These are phyloP conservation scores for Thamnidium elegans DNA, from an alignment of 192 early-diverging fungal species.

Conservation along the genomic window DNA sequence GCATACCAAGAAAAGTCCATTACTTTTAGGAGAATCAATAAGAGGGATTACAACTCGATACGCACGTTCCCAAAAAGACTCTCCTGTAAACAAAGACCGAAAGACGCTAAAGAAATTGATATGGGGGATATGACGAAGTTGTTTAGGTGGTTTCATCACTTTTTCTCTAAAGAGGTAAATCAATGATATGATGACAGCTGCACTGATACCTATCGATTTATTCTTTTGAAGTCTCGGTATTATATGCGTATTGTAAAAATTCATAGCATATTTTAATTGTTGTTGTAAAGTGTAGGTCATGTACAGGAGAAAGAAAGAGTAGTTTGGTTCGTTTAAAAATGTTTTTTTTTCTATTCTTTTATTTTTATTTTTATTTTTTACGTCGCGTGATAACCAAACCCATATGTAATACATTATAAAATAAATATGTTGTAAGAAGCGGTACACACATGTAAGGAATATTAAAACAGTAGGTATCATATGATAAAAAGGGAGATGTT, in stretches of 20 bases:
- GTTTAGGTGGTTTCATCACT: background rate
- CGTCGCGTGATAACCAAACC: no score
- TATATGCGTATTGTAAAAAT: no score
- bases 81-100: background rate
- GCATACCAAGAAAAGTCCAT: constrained; percentile 2
- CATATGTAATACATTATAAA: no score
- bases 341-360: background rate
- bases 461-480: no score
- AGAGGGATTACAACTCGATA: background rate
- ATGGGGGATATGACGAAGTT: background rate
- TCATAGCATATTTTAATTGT: no score
- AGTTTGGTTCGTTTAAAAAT: background rate
- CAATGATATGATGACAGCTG: background rate
- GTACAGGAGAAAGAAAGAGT: no score
- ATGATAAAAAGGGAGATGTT: no score
- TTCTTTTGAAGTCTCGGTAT: background rate
- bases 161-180: background rate
- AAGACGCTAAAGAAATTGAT: background rate
- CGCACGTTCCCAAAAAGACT: background rate
- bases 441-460: no score
- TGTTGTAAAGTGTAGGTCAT: no score
- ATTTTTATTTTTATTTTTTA: no score
- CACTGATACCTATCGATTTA: background rate
- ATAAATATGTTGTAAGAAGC: no score
- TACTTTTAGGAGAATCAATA: background rate